Evolutionary conservation across 176 grass and related monocot genomes (phyloP).

Genomic region (Oryza officinalis): DNA sequence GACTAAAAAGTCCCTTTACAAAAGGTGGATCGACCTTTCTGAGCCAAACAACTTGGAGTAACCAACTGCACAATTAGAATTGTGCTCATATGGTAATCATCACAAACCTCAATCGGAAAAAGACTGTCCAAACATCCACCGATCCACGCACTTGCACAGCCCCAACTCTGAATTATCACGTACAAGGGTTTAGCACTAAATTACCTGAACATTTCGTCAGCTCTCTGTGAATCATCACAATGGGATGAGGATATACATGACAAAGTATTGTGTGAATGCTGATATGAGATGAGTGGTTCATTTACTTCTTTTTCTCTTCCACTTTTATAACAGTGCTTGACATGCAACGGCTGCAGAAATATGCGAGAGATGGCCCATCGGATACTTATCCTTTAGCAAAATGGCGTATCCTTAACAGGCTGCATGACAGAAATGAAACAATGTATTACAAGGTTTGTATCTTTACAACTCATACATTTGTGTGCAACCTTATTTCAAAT

Average conservation of each 20-base stretch:
- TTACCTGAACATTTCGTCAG: neutral
- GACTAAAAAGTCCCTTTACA: neutral
- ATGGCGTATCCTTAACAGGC: constrained; percentile 97
- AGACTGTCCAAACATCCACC: neutral
- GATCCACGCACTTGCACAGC: neutral
- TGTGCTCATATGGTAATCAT: neutral
- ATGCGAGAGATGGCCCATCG: constrained; percentile 78
- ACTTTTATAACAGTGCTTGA: constrained; percentile 71
- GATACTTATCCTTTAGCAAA: constrained; percentile 89
- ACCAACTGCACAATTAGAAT: neutral
- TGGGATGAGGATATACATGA: too few relatives aligned
- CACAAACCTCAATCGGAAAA: neutral
- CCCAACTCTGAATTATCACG: neutral
- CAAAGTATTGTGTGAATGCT: neutral
- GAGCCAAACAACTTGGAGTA: neutral
- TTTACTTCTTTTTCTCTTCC: constrained; percentile 19
- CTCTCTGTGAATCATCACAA: neutral
- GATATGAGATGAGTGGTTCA: neutral
- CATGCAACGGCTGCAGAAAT: constrained; percentile 65
- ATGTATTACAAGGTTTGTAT: constrained; percentile 94
- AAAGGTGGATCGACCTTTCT: neutral
- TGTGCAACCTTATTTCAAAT: constrained; percentile 23
- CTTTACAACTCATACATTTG: constrained; percentile 6
- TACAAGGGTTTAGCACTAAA: neutral
- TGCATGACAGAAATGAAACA: constrained; percentile 97